Evolutionary conservation across 2,329 filamentous ascomycete genomes (phyloP).

Genomic region (Dendrostoma leiphaemia): DNA sequence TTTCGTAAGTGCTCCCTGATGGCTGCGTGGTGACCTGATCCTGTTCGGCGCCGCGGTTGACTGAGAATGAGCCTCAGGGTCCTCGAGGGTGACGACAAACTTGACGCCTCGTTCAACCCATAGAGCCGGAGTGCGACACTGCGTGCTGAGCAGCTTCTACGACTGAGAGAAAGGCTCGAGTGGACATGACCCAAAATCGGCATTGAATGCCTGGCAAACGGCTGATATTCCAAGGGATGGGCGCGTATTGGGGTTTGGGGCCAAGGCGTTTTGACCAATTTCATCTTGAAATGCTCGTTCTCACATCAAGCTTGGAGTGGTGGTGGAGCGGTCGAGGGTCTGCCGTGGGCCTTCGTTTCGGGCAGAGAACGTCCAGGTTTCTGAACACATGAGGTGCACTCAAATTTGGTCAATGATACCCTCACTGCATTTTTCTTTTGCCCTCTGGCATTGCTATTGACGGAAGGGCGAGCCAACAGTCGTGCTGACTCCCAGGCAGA

Average conservation of each 20-base stretch:
- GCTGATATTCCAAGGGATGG: not conserved
- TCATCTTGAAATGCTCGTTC: not conserved
- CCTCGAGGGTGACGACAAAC: slow-evolving; percentile 53
- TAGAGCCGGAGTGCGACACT: not conserved
- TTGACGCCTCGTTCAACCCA: slow-evolving; percentile 41
- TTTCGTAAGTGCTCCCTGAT: slow-evolving; percentile 65
- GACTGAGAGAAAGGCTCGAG: not conserved
- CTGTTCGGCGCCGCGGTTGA: not conserved
- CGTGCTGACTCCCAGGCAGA: too few relatives aligned
- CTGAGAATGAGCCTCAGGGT: slow-evolving; percentile 35
- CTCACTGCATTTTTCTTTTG: not conserved
- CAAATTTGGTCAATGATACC: not conserved
- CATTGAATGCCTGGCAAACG: not conserved
- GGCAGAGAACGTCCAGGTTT: not conserved
- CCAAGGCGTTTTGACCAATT: not conserved
- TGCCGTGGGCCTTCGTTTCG: not conserved
- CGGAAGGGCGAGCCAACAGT: not conserved
- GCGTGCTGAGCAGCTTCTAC: not conserved
- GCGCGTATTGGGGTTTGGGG: not conserved
- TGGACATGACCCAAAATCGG: not conserved
- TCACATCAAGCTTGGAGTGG: not conserved
- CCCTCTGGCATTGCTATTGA: not conserved
- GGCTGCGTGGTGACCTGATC: not conserved
- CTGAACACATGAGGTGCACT: not conserved
- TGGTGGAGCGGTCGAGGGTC: too few relatives aligned